phyloP scores from a whole-genome alignment of 441 rosid species.

The Erodium trifolium region DNA sequence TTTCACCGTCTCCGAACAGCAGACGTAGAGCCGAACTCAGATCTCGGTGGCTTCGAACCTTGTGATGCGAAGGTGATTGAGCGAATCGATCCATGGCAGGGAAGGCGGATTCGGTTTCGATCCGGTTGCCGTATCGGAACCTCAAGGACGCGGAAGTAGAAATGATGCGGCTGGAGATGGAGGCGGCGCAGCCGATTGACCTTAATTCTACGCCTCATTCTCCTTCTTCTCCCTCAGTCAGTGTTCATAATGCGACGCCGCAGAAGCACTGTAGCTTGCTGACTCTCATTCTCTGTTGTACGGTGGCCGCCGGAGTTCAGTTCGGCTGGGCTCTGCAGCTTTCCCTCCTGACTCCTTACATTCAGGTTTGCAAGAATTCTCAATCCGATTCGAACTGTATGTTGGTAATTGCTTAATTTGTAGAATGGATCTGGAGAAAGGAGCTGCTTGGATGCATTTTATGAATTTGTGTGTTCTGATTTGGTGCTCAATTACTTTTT shows the following conservation, averaged over 20 bases:
- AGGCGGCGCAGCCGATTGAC: slow-evolving; percentile 25
- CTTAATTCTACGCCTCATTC: slow-evolving; percentile 29
- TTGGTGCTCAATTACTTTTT: neutral
- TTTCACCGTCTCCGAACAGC: neutral
- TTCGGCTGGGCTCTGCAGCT: slow-evolving; percentile 96
- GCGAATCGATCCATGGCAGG: slow-evolving; percentile 30
- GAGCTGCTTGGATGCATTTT: neutral
- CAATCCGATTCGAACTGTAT: neutral
- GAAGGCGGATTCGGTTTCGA: slow-evolving; percentile 46
- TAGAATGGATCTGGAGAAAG: neutral
- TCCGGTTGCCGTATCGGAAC: slow-evolving; percentile 66
- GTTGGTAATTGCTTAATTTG: neutral
- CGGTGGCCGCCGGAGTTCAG: slow-evolving; percentile 85
- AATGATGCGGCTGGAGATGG: slow-evolving; percentile 36
- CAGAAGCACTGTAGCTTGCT: slow-evolving; percentile 20
- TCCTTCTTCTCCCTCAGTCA: neutral
- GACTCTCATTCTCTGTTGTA: slow-evolving; percentile 64
- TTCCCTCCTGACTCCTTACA: slow-evolving; percentile 80
- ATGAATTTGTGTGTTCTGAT: neutral
- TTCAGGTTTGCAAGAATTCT: slow-evolving; percentile 40
- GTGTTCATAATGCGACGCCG: neutral
- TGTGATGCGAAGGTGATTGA: neutral
- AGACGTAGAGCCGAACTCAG: neutral
- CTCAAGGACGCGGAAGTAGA: slow-evolving; percentile 61
- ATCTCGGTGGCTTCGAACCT: neutral